Base-by-base conservation (phyloP, 257 asterid species). In the Nicotiana undulata region DNA sequence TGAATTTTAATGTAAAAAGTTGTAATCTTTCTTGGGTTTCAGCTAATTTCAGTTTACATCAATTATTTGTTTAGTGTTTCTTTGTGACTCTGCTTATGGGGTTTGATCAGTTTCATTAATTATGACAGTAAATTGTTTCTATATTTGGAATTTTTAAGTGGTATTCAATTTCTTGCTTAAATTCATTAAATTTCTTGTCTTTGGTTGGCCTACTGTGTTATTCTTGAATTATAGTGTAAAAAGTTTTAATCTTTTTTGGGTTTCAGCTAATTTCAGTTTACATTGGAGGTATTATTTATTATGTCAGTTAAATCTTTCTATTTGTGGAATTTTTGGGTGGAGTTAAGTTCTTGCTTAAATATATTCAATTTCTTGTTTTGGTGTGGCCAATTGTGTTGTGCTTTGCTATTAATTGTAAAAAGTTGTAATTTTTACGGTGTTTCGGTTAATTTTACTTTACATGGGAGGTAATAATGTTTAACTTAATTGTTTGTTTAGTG, bases 11-110 rank as follows among this genome's bases (percentile, higher is more conserved):
- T 28, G 17, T 52, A 44, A 59, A 59, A 81, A 84, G 76, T 17
- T 82, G 8, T 59, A 56, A 76, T 79, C 77, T 82, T 82, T 46
- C 40, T 15, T 16, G 16, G n/a, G 7, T 37, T 79, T 61, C 7
- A 49, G 59, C 59, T 28, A 61, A 16, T 28, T 76, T 68, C 46
- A 53, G 37, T 16, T 76, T 18, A 11, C 31, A 26, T 52, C 66
- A 53, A 53, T 51, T 26, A 7, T 22, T 72, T 51, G 9, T n/a
- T 16, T 20, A 3, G 29, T 8, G 20, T 28, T 37, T 53, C 28
- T 76, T 53, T 53, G 65, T n/a, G 20, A 26, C 61, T 79, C 18
- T n/a, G 56, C 17, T 44, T 60, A 34, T 22, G 46, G 51, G 60
- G 56, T 63, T 63, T 79, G 18, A 61, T 4, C 16, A 28, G 52